Percentiles rank a stretch among this genome's conserved stretches.
These are phyloP conservation scores for Sesbania bispinosa DNA, from an alignment of 306 rosid genomes.

Conservation along the genomic window DNA sequence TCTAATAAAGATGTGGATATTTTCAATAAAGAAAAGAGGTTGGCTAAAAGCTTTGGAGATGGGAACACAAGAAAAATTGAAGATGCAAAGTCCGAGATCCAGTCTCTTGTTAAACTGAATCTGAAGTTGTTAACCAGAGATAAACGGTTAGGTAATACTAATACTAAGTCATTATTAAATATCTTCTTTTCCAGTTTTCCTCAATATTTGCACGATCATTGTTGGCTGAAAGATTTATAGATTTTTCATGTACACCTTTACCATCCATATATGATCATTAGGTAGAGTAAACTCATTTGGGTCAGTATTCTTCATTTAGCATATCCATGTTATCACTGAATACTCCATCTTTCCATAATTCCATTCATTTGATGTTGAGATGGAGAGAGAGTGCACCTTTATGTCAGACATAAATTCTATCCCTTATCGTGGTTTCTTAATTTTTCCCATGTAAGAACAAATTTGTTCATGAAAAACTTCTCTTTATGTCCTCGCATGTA, in stretches of 20 bases:
- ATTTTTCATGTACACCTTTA: neutral
- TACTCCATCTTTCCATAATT: conserved; percentile 6
- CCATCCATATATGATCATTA: neutral
- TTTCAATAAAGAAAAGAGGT: conserved; percentile 10
- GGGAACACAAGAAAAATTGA: conserved; percentile 23
- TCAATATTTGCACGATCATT: neutral
- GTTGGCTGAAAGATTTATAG: neutral
- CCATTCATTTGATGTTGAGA: neutral
- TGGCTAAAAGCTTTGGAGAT: conserved; percentile 15
- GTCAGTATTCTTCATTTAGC: neutral
- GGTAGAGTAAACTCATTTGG: neutral
- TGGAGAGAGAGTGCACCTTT: neutral
- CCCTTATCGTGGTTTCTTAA: neutral
- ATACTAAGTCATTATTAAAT: neutral
- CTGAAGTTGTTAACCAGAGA: conserved; percentile 56
- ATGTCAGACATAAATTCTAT: neutral
- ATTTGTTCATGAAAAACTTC: neutral
- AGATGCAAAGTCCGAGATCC: conserved; percentile 62
- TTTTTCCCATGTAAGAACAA: neutral
- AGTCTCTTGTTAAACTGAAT: conserved; percentile 70
- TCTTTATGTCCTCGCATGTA: neutral
- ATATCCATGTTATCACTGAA: neutral
- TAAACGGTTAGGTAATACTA: conserved; percentile 58
- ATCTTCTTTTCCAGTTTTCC: neutral
- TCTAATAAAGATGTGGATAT: conserved; percentile 20